Conservation (phyloP, 2,329 filamentous ascomycete species). For the Chrysoporthe puriensis region DNA sequence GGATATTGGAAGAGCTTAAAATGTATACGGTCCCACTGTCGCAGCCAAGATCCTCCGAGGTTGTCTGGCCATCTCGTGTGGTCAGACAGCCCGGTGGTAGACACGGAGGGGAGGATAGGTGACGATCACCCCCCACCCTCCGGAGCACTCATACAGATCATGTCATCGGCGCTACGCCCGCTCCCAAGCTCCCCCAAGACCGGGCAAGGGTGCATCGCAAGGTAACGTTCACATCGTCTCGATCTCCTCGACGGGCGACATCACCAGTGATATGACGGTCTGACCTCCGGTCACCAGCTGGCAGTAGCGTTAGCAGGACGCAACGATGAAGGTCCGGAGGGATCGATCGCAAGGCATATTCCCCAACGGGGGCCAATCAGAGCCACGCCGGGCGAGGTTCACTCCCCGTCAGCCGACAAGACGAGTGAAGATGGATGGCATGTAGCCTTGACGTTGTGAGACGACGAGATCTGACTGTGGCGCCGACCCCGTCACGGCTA, state of each 20-base stretch:
- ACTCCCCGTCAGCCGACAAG: neutral
- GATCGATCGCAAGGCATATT: neutral
- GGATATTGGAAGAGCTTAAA: neutral
- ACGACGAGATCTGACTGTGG: neutral
- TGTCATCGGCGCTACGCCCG: neutral
- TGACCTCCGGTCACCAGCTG: neutral
- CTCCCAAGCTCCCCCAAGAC: neutral
- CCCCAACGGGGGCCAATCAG: too few relatives aligned
- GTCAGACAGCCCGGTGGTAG: neutral
- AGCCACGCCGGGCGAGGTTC: neutral
- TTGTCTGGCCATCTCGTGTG: neutral
- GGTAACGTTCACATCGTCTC: neutral
- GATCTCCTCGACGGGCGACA: neutral
- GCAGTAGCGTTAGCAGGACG: neutral
- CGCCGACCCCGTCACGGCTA: conserved; percentile 11
- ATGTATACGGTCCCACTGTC: too few relatives aligned
- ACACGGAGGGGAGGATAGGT: neutral
- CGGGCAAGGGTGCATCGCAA: neutral
- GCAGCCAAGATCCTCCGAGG: neutral
- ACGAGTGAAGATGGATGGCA: neutral
- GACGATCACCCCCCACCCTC: too few relatives aligned
- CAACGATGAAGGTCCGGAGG: neutral
- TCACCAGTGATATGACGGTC: neutral
- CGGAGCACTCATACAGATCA: neutral
- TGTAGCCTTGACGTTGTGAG: neutral